A percentile compares a stretch with the other conserved stretches of the same genome.
Conservation (phyloP, 257 asterid genomes). For the Nicotiana noctiflora region DNA sequence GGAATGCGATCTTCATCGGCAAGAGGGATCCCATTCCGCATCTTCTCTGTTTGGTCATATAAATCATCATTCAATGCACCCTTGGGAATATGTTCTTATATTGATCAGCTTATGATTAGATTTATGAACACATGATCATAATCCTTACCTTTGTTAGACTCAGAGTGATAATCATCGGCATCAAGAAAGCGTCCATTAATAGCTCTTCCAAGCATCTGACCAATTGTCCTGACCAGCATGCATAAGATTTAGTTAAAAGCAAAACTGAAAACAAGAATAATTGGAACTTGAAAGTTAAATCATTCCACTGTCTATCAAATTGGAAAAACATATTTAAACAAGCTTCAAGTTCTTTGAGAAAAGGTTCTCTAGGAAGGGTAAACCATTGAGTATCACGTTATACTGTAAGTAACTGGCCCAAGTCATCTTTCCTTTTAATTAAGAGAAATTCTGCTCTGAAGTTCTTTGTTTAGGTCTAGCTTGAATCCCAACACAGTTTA, state of each 20-base stretch:
- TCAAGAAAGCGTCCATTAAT: constrained; percentile 51
- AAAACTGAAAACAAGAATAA: not conserved
- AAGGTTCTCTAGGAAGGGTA: not conserved
- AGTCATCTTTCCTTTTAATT: not conserved
- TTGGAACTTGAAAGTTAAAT: not conserved
- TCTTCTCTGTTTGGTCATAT: constrained; percentile 18
- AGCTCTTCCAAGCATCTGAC: constrained; percentile 54
- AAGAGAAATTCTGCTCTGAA: not conserved
- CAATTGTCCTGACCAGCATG: constrained; percentile 48
- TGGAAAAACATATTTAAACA: not conserved
- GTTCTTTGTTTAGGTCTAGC: not conserved
- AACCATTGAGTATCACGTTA: not conserved
- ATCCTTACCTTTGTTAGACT: constrained; percentile 60
- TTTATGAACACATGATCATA: not conserved
- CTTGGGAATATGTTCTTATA: not conserved
- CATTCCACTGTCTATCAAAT: not conserved
- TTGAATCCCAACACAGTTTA: not conserved
- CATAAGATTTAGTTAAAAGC: not conserved
- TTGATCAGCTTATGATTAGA: not conserved
- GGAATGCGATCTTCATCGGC: constrained; percentile 73
- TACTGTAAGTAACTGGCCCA: not conserved
- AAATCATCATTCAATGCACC: not conserved
- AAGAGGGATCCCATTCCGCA: constrained; percentile 56
- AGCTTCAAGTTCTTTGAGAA: not conserved
- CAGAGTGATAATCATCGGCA: constrained; percentile 76